Evolutionary conservation across 257 asterid species (phyloP), one percentile per base, ranked within the genome.

Genomic region (Rhazya stricta): DNA sequence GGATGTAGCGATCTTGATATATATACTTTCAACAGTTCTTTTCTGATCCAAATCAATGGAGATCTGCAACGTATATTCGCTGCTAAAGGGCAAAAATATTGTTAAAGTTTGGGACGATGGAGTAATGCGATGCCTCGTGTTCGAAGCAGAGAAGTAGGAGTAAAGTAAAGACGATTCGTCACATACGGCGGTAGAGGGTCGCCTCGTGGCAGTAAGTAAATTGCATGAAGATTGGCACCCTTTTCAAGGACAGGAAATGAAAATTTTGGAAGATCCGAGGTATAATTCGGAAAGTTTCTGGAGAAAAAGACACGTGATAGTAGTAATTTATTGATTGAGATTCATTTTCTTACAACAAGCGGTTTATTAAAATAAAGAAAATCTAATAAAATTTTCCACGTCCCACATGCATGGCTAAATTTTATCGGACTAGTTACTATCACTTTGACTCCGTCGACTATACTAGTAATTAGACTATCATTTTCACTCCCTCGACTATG

Each of bases 1-100:
- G 27, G 58, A 51, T 6, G 4, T 1, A 3, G n/a, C 30, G 43
- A 65, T 34, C 70, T 37, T 36, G 42, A 32, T 62, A 56, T n/a
- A n/a, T n/a, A 4, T 56, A 25, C 9, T 56, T 48, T 48, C 3
- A 54, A n/a, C n/a, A n/a, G n/a, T n/a, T 19, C 21, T 32, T 1
- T 15, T 63, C 5, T 18, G 70, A 65, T 36, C 48, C 70, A 65
- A 65, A 65, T 63, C 43, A 63, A 34, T 65, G 30, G 70, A 30
- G 37, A 36, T 65, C 16, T 23, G 70, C 70, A 19, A 37, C 9
- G 30, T 36, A 23, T 65, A 65, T 37, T 6, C 30, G 70, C 30
- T 9, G 5, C 23, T 65, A 2, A 61, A 61, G 43, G 19, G 36
- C 36, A 6, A 4, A 58, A 27, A 11, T 11, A 58, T n/a, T n/a